These are phyloP conservation scores for Xylariaceae sp. DNA, from an alignment of 2,329 filamentous ascomycete genomes.

Conservation along the genomic window DNA sequence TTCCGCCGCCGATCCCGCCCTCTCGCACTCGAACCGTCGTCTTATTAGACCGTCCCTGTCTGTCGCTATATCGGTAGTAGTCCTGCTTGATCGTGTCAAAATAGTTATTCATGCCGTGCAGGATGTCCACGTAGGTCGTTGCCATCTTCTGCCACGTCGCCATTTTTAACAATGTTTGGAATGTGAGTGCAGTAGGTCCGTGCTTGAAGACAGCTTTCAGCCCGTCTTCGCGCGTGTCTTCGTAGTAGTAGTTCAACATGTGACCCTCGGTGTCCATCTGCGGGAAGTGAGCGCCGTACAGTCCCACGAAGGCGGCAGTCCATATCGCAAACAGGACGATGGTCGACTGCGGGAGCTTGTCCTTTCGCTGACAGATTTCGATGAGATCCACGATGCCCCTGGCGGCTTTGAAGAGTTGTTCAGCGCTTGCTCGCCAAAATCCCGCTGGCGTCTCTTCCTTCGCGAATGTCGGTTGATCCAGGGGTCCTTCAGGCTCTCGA, in stretches of 20 bases:
- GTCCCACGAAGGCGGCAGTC: constrained; percentile 58
- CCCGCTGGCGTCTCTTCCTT: constrained; percentile 43
- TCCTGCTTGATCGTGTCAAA: constrained; percentile 48
- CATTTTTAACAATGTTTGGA: constrained; percentile 48
- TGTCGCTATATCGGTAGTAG: constrained; percentile 34
- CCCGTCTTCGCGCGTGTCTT: constrained; percentile 24
- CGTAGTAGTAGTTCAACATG: constrained; percentile 41
- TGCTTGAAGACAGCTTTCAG: constrained; percentile 31
- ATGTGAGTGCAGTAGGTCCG: constrained; percentile 44
- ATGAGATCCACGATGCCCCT: constrained; percentile 61
- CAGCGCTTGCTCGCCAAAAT: constrained; percentile 60
- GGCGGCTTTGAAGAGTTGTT: constrained; percentile 57
- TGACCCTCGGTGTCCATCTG: constrained; percentile 58
- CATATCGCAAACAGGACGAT: constrained; percentile 63
- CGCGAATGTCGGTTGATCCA: constrained; percentile 54
- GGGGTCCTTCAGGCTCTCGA: constrained; percentile 45
- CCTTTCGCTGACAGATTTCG: constrained; percentile 53
- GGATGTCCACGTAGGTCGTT: constrained; percentile 48
- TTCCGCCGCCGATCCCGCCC: constrained; percentile 43
- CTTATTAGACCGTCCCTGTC: constrained; percentile 27
- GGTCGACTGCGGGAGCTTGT: constrained; percentile 61
- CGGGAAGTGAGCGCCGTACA: constrained; percentile 63
- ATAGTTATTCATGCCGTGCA: constrained; percentile 49
- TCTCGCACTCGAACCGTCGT: constrained; percentile 38
- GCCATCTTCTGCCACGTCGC: constrained; percentile 51